These are phyloP conservation scores for Salmacisia buchloeana DNA, from an alignment of 1,284 basidiomycete genomes.

Conservation along the genomic window DNA sequence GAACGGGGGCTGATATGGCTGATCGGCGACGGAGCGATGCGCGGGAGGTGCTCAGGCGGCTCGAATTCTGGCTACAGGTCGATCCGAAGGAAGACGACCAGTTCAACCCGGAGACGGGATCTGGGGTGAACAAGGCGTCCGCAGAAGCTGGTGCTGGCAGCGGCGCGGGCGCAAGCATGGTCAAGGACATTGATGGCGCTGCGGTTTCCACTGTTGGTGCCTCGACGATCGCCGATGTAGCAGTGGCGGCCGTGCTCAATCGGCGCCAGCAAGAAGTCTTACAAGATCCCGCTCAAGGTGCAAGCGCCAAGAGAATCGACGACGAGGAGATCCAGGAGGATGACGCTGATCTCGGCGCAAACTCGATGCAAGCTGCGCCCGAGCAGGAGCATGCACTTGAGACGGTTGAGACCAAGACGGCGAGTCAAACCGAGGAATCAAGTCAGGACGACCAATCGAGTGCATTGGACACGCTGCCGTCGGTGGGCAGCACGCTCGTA, in stretches of 20 bases:
- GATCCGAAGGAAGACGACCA: background rate
- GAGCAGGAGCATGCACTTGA: background rate
- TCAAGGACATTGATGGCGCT: background rate
- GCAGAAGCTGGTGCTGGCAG: too few relatives aligned
- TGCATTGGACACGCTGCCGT: background rate
- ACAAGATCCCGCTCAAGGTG: background rate
- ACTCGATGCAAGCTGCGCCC: too few relatives aligned
- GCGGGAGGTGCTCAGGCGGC: background rate
- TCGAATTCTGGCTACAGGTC: slow-evolving; percentile 10
- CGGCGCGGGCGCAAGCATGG: background rate
- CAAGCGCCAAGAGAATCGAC: background rate
- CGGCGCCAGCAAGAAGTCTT: background rate
- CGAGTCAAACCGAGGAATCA: background rate
- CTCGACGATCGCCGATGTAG: background rate
- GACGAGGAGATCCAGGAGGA: background rate
- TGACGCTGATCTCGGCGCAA: background rate
- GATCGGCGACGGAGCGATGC: slow-evolving; percentile 7
- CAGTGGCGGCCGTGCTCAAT: background rate
- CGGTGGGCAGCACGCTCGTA: background rate
- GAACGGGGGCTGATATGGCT: background rate
- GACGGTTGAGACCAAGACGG: background rate
- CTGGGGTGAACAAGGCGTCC: too few relatives aligned
- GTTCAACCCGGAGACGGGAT: too few relatives aligned
- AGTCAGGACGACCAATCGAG: background rate
- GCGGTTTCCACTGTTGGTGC: background rate